These are phyloP conservation scores for Aspergillus homomorphus DNA, from an alignment of 495 filamentous ascomycete genomes.

Conservation along the genomic window DNA sequence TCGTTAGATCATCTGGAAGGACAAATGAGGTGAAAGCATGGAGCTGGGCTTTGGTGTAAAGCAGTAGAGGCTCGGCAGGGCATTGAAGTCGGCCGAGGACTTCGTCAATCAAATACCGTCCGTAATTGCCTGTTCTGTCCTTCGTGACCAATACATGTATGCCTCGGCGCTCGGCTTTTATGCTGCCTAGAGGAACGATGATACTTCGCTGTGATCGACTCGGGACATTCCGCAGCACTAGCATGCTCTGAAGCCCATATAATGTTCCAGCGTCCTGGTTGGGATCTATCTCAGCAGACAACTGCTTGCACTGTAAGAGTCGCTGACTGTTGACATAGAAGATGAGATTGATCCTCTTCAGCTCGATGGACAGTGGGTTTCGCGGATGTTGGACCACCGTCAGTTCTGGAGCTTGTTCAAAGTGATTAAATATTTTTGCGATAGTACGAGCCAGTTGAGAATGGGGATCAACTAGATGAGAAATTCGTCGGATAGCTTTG, in stretches of 20 bases:
- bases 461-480: conserved; percentile 33
- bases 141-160: conserved; percentile 44
- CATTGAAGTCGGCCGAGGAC: conserved; percentile 47
- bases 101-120: conserved; percentile 45
- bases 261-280: conserved; percentile 52
- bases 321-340: conserved; percentile 40
- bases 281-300: conserved; percentile 50
- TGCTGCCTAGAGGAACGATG: conserved; percentile 45
- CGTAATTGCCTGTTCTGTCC: conserved; percentile 30
- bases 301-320: conserved; percentile 20
- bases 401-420: conserved; percentile 30
- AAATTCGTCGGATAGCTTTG: conserved; percentile 18
- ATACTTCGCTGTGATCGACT: conserved; percentile 41
- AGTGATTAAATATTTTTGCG: conserved; percentile 28
- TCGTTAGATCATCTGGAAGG: conserved; percentile 55
- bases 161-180: conserved; percentile 16
- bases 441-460: conserved; percentile 27
- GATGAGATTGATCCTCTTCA: conserved; percentile 49
- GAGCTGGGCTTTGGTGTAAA: conserved; percentile 50
- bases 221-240: conserved; percentile 45
- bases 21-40: conserved; percentile 58
- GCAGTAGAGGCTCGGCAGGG: conserved; percentile 47
- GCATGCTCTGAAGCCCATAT: conserved; percentile 51
- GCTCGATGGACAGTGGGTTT: conserved; percentile 31
- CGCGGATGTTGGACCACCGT: conserved; percentile 32